Percentiles rank a stretch among this genome's conserved stretches.
phyloP scores from a whole-genome alignment of 345 rosid genomes.

The Eucalyptus camaldulensis region DNA sequence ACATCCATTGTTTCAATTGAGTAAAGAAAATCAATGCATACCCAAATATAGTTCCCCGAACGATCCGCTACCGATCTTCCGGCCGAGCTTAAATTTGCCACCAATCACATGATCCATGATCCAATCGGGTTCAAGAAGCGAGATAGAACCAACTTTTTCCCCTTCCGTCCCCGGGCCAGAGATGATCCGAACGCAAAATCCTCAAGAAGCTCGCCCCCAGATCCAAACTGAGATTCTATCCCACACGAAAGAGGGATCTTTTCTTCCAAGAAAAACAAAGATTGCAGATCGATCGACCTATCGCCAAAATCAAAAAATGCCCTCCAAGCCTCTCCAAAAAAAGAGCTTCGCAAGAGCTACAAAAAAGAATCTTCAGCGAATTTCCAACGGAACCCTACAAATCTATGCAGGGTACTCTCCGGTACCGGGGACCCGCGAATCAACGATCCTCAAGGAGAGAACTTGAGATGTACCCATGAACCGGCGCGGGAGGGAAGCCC shows the following conservation, averaged over 20 bases:
- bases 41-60: slow-evolving; percentile 90
- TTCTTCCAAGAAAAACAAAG: background rate
- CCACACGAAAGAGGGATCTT: background rate
- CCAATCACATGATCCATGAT: slow-evolving; percentile 62
- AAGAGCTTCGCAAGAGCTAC: background rate
- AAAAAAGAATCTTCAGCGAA: background rate
- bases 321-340: background rate
- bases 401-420: background rate
- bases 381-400: background rate
- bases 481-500: background rate
- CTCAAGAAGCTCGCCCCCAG: background rate
- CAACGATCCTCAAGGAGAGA: background rate
- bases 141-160: background rate
- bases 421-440: background rate
- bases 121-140: background rate
- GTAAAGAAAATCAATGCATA: slow-evolving; percentile 2
- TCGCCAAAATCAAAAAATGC: background rate
- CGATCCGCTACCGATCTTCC: slow-evolving; percentile 97
- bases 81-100: slow-evolving; percentile 86
- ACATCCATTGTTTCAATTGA: background rate
- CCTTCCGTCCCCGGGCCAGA: background rate
- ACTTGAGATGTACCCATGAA: background rate
- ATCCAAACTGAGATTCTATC: background rate
- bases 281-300: background rate
- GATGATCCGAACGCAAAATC: background rate